Conservation (phyloP, 2,329 filamentous ascomycete species). For the Colletotrichum gigasporum region DNA sequence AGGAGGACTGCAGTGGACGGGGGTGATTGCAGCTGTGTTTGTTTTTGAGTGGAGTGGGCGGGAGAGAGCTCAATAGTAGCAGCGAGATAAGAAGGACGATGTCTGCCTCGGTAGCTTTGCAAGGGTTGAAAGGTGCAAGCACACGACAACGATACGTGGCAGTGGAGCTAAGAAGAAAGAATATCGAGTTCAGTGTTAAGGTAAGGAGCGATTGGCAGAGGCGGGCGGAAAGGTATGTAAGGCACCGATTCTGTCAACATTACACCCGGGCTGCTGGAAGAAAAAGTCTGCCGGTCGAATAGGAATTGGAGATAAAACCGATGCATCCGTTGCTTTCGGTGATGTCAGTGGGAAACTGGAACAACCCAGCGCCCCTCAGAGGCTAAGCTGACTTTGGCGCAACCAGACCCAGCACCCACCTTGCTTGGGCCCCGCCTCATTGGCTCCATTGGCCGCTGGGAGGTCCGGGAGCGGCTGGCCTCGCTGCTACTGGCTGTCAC, state of each 20-base stretch:
- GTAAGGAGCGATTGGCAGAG: background rate
- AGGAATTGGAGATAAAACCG: conserved; percentile 20
- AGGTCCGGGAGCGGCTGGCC: conserved; percentile 25
- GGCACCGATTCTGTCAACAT: background rate
- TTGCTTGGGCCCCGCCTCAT: conserved; percentile 13
- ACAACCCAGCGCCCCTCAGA: conserved; percentile 11
- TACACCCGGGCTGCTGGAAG: background rate
- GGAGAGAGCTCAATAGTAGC: conserved; percentile 5
- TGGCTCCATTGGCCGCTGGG: conserved; percentile 7
- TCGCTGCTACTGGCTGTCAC: background rate
- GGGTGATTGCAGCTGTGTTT: background rate
- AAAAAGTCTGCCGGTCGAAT: conserved; percentile 24
- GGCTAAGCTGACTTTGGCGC: conserved; percentile 24
- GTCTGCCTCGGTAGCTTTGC: background rate
- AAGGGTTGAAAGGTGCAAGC: background rate
- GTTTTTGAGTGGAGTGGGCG: conserved; percentile 17
- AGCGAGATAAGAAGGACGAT: conserved; percentile 1
- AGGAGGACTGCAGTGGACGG: conserved; percentile 8
- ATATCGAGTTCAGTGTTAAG: background rate
- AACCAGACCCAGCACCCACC: conserved; percentile 10
- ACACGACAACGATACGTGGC: background rate
- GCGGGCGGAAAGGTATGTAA: conserved; percentile 6
- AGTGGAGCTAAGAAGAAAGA: background rate
- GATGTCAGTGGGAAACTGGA: conserved; percentile 30
- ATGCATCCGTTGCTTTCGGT: conserved; percentile 30